Percentiles rank a stretch among this genome's conserved stretches.
Conservation (phyloP, 73 alveolate species). For the Tetrahymena thermophila region DNA sequence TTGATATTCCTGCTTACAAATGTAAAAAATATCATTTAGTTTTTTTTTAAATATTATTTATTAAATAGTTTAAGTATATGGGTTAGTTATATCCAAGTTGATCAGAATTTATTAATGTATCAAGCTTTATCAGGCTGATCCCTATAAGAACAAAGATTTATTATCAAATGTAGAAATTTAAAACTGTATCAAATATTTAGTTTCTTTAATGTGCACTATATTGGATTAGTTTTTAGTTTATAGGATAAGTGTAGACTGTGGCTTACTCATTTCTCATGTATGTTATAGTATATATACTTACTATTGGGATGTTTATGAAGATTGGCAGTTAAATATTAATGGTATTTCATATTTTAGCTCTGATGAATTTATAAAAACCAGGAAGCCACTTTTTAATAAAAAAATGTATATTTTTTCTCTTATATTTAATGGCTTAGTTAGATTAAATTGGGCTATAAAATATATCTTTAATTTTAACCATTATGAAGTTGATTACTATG, state of each 20-base stretch:
- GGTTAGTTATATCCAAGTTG: neutral
- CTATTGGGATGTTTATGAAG: neutral
- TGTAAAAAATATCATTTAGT: neutral
- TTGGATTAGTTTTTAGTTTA: neutral
- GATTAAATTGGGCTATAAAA: neutral
- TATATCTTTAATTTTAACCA: neutral
- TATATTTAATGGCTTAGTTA: neutral
- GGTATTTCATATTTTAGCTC: neutral
- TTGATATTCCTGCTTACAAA: neutral
- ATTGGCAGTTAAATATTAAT: neutral
- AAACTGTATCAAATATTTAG: neutral
- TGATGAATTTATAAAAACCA: neutral
- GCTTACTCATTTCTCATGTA: neutral
- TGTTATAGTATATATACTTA: neutral
- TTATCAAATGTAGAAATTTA: neutral
- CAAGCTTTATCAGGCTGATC: neutral
- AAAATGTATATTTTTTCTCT: neutral
- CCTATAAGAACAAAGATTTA: neutral
- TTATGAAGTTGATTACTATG: neutral
- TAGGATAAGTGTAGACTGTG: neutral
- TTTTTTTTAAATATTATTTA: neutral
- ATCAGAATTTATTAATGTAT: neutral
- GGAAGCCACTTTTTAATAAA: neutral
- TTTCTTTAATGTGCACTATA: neutral
- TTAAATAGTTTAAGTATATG: neutral